Percentiles rank a stretch among this genome's conserved stretches.
Evolutionary conservation across 768 basidiomycete genomes (phyloP).

Genomic region (Strobilomyces echinocephalus): DNA sequence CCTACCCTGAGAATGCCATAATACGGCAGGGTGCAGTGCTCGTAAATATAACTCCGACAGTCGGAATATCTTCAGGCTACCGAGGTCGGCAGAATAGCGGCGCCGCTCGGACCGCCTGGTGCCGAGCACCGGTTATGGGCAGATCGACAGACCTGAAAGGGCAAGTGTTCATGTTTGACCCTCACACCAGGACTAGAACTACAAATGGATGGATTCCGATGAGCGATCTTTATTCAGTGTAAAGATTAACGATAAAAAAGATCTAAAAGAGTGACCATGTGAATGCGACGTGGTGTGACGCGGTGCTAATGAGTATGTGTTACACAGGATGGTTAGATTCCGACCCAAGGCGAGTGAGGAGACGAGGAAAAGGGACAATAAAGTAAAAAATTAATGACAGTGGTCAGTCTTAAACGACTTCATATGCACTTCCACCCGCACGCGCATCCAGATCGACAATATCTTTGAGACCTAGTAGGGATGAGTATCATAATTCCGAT

Average conservation of each 20-base stretch:
- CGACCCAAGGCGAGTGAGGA: background rate
- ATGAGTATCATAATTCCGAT: background rate
- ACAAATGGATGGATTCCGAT: slow-evolving; percentile 3
- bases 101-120: background rate
- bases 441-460: slow-evolving; percentile 50
- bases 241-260: slow-evolving; percentile 19
- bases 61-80: background rate
- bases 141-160: slow-evolving; percentile 6
- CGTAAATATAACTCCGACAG: slow-evolving; percentile 5
- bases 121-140: background rate
- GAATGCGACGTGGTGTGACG: slow-evolving; percentile 1
- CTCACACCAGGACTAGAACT: background rate
- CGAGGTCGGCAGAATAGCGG: background rate
- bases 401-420: slow-evolving; percentile 36
- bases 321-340: slow-evolving; percentile 17
- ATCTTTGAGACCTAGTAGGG: slow-evolving; percentile 44
- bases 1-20: background rate
- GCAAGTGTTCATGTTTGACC: slow-evolving; percentile 9
- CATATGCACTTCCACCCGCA: slow-evolving; percentile 58
- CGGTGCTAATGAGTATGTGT: slow-evolving; percentile 17
- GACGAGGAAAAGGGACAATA: background rate
- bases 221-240: slow-evolving; percentile 13
- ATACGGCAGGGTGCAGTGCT: no score
- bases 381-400: background rate
- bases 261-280: slow-evolving; percentile 20